Percentiles rank a stretch among this genome's conserved stretches.
Evolutionary conservation across 371 early-diverging fungal genomes (phyloP).

Genomic region (Apophysomyces sp.): DNA sequence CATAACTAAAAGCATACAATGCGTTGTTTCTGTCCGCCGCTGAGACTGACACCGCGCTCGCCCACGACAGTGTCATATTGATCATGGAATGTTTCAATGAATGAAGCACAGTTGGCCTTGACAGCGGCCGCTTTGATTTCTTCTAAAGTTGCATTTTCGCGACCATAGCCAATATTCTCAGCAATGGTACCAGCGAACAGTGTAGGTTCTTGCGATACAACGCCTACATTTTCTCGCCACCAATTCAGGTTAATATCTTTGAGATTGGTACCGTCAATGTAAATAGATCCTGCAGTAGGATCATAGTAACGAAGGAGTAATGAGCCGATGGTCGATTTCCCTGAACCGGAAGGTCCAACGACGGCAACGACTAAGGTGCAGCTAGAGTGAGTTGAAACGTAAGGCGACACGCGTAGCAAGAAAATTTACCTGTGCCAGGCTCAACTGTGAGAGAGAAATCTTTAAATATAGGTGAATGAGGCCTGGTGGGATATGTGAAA

Average conservation of each 20-base stretch:
- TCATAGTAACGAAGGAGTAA: conserved; percentile 77
- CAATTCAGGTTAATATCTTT: conserved; percentile 49
- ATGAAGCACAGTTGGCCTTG: conserved; percentile 66
- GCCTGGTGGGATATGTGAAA: conserved; percentile 74
- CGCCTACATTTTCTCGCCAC: conserved; percentile 63
- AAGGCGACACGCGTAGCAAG: not conserved
- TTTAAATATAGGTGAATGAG: conserved; percentile 61
- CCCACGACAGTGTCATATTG: conserved; percentile 71
- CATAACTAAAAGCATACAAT: not conserved
- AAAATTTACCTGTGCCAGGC: conserved; percentile 53
- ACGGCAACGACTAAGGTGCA: conserved; percentile 38
- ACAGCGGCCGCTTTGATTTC: conserved; percentile 60
- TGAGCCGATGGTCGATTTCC: conserved; percentile 73
- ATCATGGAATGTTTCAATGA: conserved; percentile 63
- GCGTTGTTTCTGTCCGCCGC: conserved; percentile 85
- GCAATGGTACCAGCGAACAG: conserved; percentile 80
- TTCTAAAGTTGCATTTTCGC: conserved; percentile 54
- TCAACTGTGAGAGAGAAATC: conserved; percentile 63
- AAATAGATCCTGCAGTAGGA: conserved; percentile 46
- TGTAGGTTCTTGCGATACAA: conserved; percentile 82
- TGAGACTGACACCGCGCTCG: conserved; percentile 68
- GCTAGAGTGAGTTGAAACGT: not conserved
- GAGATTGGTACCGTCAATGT: conserved; percentile 61
- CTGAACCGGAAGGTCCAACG: conserved; percentile 73
- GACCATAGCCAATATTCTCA: conserved; percentile 77